Conservation (phyloP, 2,329 filamentous ascomycete species). For the Pseudogymnoascus sp. region DNA sequence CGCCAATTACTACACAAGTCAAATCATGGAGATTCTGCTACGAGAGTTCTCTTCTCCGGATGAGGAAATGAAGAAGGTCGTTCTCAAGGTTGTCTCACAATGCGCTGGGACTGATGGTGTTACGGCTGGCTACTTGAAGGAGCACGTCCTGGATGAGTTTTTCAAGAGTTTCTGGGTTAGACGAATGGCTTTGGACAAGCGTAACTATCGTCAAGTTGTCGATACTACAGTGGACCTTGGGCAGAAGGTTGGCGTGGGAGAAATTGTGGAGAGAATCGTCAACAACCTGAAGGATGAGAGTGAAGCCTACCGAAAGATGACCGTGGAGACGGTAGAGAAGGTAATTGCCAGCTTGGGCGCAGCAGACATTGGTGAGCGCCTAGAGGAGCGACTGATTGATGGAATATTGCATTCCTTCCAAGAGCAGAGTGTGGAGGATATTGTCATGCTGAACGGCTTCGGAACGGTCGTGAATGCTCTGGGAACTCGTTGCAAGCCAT, state of each 20-base stretch:
- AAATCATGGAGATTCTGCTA: constrained; percentile 97
- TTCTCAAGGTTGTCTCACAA: constrained; percentile 93
- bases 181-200: constrained; percentile 92
- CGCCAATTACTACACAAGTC: constrained; percentile 95
- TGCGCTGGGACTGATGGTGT: constrained; percentile 93
- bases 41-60: constrained; percentile 95
- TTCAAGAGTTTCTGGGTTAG: constrained; percentile 99
- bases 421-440: constrained; percentile 92
- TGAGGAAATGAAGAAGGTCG: constrained; percentile 99
- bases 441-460: constrained; percentile 94
- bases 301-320: constrained; percentile 98
- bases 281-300: constrained; percentile 96
- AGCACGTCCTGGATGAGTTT: constrained; percentile 89
- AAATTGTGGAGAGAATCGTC: constrained; percentile 89
- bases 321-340: constrained; percentile 95
- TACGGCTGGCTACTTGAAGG: constrained; percentile 87
- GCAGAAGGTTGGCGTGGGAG: constrained; percentile 93
- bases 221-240: constrained; percentile 96
- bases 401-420: constrained; percentile 95
- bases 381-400: constrained; percentile 91
- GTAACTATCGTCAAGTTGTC: constrained; percentile 95
- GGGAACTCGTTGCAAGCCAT: constrained; percentile 88
- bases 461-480: constrained; percentile 95
- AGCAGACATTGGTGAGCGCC: constrained; percentile 82
- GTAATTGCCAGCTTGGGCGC: constrained; percentile 87